These are phyloP conservation scores for Hippophae gyantsensis DNA, from an alignment of 306 rosid genomes.

Conservation along the genomic window DNA sequence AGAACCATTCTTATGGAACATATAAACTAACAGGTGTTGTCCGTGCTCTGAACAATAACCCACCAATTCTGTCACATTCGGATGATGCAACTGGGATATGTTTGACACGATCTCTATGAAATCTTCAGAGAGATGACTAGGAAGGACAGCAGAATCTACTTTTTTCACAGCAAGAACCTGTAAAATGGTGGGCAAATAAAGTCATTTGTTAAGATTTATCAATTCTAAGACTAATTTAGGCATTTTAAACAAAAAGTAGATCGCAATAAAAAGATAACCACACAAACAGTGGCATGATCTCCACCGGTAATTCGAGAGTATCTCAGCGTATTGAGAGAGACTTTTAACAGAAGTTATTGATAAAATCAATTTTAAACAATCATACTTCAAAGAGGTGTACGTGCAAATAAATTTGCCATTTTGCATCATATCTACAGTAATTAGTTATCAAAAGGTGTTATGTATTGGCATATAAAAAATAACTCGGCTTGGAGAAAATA, in stretches of 20 bases:
- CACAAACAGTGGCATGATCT: neutral
- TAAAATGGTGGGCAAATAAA: constrained; percentile 16
- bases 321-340: neutral
- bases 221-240: neutral
- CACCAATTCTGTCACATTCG: constrained; percentile 78
- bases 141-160: constrained; percentile 71
- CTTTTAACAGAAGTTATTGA: neutral
- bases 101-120: constrained; percentile 64
- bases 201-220: neutral
- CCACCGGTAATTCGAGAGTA: neutral
- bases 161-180: constrained; percentile 95
- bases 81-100: constrained; percentile 73
- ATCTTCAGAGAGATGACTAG: constrained; percentile 40
- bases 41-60: constrained; percentile 99
- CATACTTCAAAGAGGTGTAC: no score
- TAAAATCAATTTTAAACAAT: neutral
- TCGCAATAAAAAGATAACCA: neutral
- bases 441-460: neutral
- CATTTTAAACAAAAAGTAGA: neutral
- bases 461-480: neutral
- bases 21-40: constrained; percentile 74
- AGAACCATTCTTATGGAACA: constrained; percentile 81
- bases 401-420: no score
- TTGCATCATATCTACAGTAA: neutral
- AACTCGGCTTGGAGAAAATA: neutral